phyloP scores from a whole-genome alignment of 2,329 filamentous ascomycete species.

The Fusarium ambrosium region DNA sequence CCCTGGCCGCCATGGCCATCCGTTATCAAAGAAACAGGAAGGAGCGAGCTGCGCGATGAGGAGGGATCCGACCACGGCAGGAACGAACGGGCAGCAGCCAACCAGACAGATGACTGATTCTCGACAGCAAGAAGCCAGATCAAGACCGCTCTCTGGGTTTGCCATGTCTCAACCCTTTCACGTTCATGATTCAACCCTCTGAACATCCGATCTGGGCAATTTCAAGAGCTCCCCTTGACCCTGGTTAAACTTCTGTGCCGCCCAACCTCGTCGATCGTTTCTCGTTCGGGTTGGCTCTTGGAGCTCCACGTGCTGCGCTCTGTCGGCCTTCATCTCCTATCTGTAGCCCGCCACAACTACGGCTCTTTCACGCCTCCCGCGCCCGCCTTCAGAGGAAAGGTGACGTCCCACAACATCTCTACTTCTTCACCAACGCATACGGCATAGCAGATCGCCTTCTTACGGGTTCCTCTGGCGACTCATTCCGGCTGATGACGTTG shows the following conservation, averaged over 20 bases:
- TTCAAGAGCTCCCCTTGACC: slow-evolving; percentile 2
- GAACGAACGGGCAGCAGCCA: slow-evolving; percentile 1
- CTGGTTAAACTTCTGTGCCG: slow-evolving; percentile 9
- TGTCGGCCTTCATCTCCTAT: slow-evolving; percentile 38
- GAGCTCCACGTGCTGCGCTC: slow-evolving; percentile 45
- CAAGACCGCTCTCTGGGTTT: neutral
- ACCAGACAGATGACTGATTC: slow-evolving; percentile 34
- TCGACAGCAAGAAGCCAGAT: slow-evolving; percentile 1
- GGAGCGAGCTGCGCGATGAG: slow-evolving; percentile 20
- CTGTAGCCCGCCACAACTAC: slow-evolving; percentile 40
- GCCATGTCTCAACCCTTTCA: neutral
- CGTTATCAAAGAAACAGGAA: slow-evolving; percentile 39
- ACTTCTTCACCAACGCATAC: slow-evolving; percentile 16
- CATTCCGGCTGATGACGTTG: slow-evolving; percentile 44
- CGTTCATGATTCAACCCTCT: neutral
- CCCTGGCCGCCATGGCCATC: slow-evolving; percentile 26
- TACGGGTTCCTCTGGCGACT: slow-evolving; percentile 13
- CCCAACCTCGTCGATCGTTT: slow-evolving; percentile 41
- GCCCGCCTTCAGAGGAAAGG: slow-evolving; percentile 22
- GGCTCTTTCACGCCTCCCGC: slow-evolving; percentile 34
- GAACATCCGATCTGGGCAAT: neutral
- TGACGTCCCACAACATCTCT: slow-evolving; percentile 39
- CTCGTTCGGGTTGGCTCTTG: slow-evolving; percentile 40
- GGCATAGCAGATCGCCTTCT: slow-evolving; percentile 26
- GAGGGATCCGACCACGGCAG: slow-evolving; percentile 11